Base-by-base conservation (phyloP, 2,329 filamentous ascomycete species). In the Colletotrichum lini region DNA sequence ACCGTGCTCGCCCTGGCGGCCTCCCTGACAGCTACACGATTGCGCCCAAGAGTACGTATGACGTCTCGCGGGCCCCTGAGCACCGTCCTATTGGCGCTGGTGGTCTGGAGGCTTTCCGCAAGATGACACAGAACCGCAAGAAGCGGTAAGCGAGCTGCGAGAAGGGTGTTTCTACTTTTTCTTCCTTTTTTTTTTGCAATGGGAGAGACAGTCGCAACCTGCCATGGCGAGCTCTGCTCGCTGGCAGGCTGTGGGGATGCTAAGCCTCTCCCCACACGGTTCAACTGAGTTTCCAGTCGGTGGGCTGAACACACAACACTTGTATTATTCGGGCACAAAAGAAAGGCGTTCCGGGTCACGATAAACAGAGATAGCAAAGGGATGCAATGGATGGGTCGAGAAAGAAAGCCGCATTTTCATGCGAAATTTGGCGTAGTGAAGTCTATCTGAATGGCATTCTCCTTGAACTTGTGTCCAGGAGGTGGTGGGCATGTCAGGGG, bases 41-140 rank as follows among this genome's bases (percentile, higher is more conserved):
- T 73, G 89, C 89, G 10, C 89, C 89, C 6, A 86, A 85, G 78
- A 92, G 89, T 78, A 91, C 88, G 0, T 91, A 90, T 75, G 88
- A 90, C 74, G 84, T 86, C 23, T 81, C 80, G 38, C 82, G 84
- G 50, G 84, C 81, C 4, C 80, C 84, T 7, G 88, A 89, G 73
- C 88, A 88, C 73, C 84, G 88, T 52, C 90, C 90, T 13, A 88
- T 92, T 73, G 90, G 90, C 62, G 86, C 89, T n/a, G 86, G 85
- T 72, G 90, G 90, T 70, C 84, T 89, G 79, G 90, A 91, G 74
- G 90, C 90, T 1, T 92, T 92, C 82, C 85, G 89, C 73, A 90
- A 86, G 81, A 91, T 92, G 86, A 90, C 89, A 12, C 86, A 89
- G 76, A 91, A 89, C 81, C 85, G 85, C 73, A 91, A 91, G 83